A percentile compares a stretch with the other conserved stretches of the same genome.
Conservation (phyloP, 306 rosid genomes). For the Citrullus mucosospermus region DNA sequence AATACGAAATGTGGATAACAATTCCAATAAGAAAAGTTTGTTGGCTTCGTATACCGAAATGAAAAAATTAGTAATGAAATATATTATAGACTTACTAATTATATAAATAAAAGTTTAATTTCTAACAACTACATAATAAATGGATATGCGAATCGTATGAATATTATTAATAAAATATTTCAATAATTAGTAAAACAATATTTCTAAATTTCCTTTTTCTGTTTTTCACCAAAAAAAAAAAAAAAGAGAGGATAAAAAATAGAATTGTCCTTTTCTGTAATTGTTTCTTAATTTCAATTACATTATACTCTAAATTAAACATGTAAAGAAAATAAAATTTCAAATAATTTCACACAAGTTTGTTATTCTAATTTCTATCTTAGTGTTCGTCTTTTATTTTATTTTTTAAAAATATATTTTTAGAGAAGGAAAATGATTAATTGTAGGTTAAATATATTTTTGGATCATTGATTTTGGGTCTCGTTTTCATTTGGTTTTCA, state of each 20-base stretch:
- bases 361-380: neutral
- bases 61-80: neutral
- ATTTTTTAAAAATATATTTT: neutral
- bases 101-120: neutral
- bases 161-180: neutral
- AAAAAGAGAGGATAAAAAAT: neutral
- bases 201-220: neutral
- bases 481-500: no score
- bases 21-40: neutral
- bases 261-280: no score
- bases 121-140: neutral
- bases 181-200: neutral
- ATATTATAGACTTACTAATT: neutral
- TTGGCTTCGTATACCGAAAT: neutral
- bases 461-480: no score
- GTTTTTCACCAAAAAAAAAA: neutral
- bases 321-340: neutral
- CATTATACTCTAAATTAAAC: neutral
- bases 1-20: neutral
- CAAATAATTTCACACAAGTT: neutral
- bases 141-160: neutral
- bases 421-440: neutral
- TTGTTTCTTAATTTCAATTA: neutral
- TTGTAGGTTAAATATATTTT: no score
- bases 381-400: neutral